phyloP scores from a whole-genome alignment of 139 green algal genomes.

The Picochlorum sp. region DNA sequence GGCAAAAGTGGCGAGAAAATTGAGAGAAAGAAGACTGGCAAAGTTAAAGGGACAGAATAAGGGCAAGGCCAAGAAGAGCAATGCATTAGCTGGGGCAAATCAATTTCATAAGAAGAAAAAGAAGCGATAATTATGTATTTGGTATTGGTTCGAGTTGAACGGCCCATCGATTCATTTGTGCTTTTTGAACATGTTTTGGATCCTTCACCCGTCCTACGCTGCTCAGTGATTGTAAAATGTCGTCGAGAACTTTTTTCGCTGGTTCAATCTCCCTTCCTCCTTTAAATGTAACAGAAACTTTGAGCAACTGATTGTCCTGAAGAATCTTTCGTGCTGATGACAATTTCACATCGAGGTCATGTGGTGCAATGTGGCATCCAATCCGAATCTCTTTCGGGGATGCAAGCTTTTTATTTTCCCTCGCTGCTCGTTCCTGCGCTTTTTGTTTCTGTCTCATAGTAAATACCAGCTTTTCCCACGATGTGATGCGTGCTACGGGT shows the following conservation, averaged over 20 bases:
- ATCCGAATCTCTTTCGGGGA: constrained; percentile 23
- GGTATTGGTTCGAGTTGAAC: background rate
- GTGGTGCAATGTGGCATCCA: constrained; percentile 15
- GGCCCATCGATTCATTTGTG: background rate
- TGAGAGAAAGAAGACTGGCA: constrained; percentile 5
- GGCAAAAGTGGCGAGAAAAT: constrained; percentile 5
- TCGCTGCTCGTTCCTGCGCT: background rate
- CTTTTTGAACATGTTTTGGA: background rate
- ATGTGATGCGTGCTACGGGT: constrained; percentile 13
- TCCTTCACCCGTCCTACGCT: background rate
- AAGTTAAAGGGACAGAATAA: background rate
- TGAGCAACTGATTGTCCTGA: constrained; percentile 18
- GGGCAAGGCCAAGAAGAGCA: constrained; percentile 8
- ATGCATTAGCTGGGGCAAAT: constrained; percentile 12
- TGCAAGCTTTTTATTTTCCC: constrained; percentile 8
- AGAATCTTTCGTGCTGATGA: constrained; percentile 12
- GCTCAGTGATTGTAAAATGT: constrained; percentile 15
- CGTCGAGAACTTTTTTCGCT: constrained; percentile 11
- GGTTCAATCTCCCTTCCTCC: constrained; percentile 14
- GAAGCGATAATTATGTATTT: constrained; percentile 4
- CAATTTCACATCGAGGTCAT: constrained; percentile 27
- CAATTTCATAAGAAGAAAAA: constrained; percentile 19
- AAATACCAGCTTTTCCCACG: constrained; percentile 27
- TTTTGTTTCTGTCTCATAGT: constrained; percentile 22
- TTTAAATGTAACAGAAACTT: constrained; percentile 24